Evolutionary conservation across 768 basidiomycete species (phyloP).

Genomic region (Xerocomus brunneocitrinus): DNA sequence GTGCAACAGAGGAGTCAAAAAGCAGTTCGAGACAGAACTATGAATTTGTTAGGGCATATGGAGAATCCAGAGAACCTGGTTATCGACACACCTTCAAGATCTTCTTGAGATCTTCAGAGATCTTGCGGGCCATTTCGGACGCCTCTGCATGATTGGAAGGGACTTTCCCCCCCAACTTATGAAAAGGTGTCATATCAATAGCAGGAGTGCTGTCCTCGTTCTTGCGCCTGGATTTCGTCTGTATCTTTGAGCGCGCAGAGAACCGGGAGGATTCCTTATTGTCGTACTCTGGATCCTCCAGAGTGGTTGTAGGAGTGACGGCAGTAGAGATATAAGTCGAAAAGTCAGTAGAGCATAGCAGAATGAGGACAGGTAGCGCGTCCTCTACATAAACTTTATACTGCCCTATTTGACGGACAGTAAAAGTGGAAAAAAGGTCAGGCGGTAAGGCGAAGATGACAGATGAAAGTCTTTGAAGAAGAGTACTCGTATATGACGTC

Average conservation of each 20-base stretch:
- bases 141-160: constrained; percentile 27
- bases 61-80: neutral
- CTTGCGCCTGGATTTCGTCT: constrained; percentile 26
- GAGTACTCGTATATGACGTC: constrained; percentile 14
- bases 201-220: constrained; percentile 5
- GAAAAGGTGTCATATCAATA: constrained; percentile 30
- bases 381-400: constrained; percentile 21
- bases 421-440: constrained; percentile 10
- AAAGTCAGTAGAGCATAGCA: constrained; percentile 17
- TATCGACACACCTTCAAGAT: constrained; percentile 27
- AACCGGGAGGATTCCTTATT: constrained; percentile 6
- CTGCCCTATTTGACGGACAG: constrained; percentile 11
- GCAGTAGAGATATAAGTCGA: neutral
- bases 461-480: constrained; percentile 28
- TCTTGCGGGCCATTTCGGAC: neutral
- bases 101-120: constrained; percentile 25
- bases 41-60: neutral
- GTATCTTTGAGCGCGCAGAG: constrained; percentile 19
- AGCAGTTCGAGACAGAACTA: constrained; percentile 27
- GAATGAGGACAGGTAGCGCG: constrained; percentile 17
- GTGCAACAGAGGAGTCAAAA: constrained; percentile 11
- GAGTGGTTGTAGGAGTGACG: neutral
- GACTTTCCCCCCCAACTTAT: constrained; percentile 22
- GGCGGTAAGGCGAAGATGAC: constrained; percentile 24
- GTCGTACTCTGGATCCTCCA: constrained; percentile 6